These are phyloP conservation scores for Plantago major DNA, from an alignment of 257 asterid species.

Conservation along the genomic window DNA sequence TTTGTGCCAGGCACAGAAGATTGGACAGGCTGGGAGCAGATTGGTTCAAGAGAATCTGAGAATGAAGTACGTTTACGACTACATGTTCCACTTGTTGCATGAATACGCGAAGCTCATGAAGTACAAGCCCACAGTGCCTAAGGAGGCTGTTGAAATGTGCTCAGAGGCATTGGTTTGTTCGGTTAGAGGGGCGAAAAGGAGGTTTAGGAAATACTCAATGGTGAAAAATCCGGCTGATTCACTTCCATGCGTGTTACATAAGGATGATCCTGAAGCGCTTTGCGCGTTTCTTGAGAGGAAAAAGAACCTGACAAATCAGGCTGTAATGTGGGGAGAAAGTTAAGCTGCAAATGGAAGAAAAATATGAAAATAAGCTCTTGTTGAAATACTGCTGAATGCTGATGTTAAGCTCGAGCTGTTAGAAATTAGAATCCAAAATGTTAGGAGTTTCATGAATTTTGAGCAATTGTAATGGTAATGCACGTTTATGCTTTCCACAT, in stretches of 20 bases:
- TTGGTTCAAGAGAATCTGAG: constrained; percentile 55
- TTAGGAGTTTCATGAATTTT: too few relatives aligned
- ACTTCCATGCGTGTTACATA: constrained; percentile 52
- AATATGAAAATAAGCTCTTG: neutral
- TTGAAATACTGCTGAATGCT: neutral
- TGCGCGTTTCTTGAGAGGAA: constrained; percentile 33
- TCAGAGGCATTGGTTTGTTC: constrained; percentile 58
- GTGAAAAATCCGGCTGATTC: constrained; percentile 41
- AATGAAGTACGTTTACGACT: constrained; percentile 70
- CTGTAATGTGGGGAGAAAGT: constrained; percentile 18
- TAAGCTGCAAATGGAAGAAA: neutral
- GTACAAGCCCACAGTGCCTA: constrained; percentile 60
- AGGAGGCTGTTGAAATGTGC: constrained; percentile 59
- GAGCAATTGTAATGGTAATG: too few relatives aligned
- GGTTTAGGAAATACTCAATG: constrained; percentile 47
- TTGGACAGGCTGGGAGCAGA: constrained; percentile 68
- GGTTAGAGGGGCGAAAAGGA: constrained; percentile 52
- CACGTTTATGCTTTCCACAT: too few relatives aligned
- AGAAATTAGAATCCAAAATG: too few relatives aligned
- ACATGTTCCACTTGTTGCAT: constrained; percentile 58
- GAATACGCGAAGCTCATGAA: constrained; percentile 73
- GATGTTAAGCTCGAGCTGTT: too few relatives aligned
- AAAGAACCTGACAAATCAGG: constrained; percentile 38
- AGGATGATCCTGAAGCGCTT: constrained; percentile 26
- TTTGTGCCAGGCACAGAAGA: constrained; percentile 57